phyloP scores from a whole-genome alignment of 768 basidiomycete genomes.

The Panaeolus cyanescens region DNA sequence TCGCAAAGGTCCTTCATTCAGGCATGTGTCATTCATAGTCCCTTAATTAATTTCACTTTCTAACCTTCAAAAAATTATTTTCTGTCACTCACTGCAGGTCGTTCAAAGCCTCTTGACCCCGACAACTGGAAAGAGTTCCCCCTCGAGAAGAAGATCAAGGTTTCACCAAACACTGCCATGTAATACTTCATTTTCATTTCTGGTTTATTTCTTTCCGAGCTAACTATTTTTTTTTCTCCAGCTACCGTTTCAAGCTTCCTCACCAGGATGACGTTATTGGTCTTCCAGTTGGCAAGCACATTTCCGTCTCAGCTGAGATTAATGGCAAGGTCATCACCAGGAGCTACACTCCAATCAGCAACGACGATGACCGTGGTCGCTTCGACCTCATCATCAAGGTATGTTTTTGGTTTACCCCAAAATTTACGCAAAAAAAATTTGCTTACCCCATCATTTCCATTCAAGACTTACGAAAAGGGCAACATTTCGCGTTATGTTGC shows the following conservation, averaged over 20 bases:
- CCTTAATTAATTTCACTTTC: conserved; percentile 10
- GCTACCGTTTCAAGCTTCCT: conserved; percentile 91
- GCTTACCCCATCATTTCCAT: conserved; percentile 1
- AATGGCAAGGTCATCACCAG: conserved; percentile 88
- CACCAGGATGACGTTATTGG: conserved; percentile 77
- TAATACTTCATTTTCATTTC: conserved; percentile 37
- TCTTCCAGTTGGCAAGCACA: conserved; percentile 96
- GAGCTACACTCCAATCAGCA: conserved; percentile 94
- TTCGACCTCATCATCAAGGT: conserved; percentile 99
- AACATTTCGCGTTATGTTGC: conserved; percentile 92
- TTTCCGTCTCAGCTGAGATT: conserved; percentile 88
- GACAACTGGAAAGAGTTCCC: conserved; percentile 81
- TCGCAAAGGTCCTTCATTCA: conserved; percentile 51
- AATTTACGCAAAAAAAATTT: conserved; percentile 7
- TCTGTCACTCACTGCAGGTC: conserved; percentile 45
- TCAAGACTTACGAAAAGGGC: conserved; percentile 92
- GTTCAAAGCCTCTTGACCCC: conserved; percentile 69
- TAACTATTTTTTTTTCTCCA: conserved; percentile 29
- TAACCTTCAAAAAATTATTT: conserved; percentile 10
- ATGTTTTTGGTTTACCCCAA: conserved; percentile 9
- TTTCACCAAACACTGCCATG: conserved; percentile 97
- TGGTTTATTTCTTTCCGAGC: not conserved
- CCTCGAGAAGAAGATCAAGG: conserved; percentile 74
- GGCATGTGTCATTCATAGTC: conserved; percentile 27
- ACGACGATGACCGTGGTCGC: conserved; percentile 89